Conservation (phyloP, 1,284 basidiomycete genomes). For the Mycena sp. region DNA sequence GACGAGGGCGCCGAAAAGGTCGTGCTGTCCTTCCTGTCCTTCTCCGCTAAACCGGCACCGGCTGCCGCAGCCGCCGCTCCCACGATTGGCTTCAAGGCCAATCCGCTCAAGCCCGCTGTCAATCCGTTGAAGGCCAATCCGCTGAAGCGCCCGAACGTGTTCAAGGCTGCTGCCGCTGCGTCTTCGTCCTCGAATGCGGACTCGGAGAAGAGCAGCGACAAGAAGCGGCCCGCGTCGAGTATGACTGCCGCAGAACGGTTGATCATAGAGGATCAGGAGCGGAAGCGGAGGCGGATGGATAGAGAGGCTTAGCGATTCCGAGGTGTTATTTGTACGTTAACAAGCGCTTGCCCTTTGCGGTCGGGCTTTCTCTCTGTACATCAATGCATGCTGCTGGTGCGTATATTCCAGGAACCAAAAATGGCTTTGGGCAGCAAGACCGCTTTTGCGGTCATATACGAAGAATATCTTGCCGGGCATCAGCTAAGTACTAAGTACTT, state of each 20-base stretch:
- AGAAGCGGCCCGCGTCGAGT: constrained; percentile 63
- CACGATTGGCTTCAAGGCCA: constrained; percentile 66
- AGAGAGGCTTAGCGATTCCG: neutral
- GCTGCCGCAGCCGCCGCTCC: constrained; percentile 45
- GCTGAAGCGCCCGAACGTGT: constrained; percentile 78
- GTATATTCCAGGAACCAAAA: too few species aligned
- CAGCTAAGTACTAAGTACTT: too few species aligned
- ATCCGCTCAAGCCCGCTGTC: constrained; percentile 55
- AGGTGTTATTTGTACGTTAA: constrained; percentile 8
- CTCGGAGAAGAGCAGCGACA: constrained; percentile 43
- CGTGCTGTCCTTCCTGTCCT: constrained; percentile 74
- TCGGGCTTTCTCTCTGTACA: neutral
- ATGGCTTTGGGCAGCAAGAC: too few species aligned
- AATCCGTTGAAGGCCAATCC: constrained; percentile 61
- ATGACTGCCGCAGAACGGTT: constrained; percentile 87
- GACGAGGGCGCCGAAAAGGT: constrained; percentile 80
- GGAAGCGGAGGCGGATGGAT: constrained; percentile 42
- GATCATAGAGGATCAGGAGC: constrained; percentile 88
- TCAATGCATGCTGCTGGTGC: too few species aligned
- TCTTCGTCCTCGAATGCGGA: constrained; percentile 35
- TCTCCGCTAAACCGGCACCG: constrained; percentile 64
- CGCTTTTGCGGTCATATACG: too few species aligned
- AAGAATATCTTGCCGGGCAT: too few species aligned
- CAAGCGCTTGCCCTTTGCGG: neutral
- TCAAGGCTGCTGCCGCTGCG: constrained; percentile 63